phyloP scores from a whole-genome alignment of 108 stramenopile species.

The Chaetoceros tenuissimus region DNA sequence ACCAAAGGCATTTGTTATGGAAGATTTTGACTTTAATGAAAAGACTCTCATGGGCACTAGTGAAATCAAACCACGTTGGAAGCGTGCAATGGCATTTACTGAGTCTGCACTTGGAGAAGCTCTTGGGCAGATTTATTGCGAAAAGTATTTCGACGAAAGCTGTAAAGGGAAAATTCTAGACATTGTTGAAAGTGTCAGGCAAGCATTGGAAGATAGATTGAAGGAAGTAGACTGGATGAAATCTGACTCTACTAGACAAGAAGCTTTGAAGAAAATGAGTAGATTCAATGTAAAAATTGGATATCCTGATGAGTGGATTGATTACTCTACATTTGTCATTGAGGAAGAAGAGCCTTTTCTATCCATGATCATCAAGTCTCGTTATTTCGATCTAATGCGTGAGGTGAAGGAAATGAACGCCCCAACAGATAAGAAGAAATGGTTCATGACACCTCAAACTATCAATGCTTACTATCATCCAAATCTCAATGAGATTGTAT shows the following conservation, averaged over 20 bases:
- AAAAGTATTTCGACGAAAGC: slow-evolving; percentile 56
- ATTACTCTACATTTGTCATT: slow-evolving; percentile 39
- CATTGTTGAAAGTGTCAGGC: slow-evolving; percentile 70
- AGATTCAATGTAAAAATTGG: slow-evolving; percentile 77
- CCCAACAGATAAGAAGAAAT: slow-evolving; percentile 65
- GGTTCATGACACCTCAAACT: slow-evolving; percentile 86
- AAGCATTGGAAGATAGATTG: slow-evolving; percentile 65
- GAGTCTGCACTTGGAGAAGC: slow-evolving; percentile 68
- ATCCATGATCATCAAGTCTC: slow-evolving; percentile 43
- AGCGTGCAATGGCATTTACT: slow-evolving; percentile 67
- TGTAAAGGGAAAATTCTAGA: slow-evolving; percentile 47
- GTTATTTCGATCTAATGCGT: slow-evolving; percentile 41
- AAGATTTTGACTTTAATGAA: slow-evolving; percentile 64
- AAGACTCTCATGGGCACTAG: slow-evolving; percentile 51
- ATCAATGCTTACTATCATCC: slow-evolving; percentile 73
- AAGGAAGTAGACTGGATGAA: slow-evolving; percentile 86
- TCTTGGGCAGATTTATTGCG: slow-evolving; percentile 69
- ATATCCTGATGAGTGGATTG: slow-evolving; percentile 77
- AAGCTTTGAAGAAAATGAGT: slow-evolving; percentile 68
- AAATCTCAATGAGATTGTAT: slow-evolving; percentile 62
- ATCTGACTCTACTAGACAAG: slow-evolving; percentile 44
- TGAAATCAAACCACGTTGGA: slow-evolving; percentile 74
- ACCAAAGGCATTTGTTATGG: slow-evolving; percentile 40
- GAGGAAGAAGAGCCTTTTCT: slow-evolving; percentile 36
- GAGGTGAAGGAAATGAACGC: slow-evolving; percentile 74